Conservation (phyloP, 805 yeast genomes). For the Starmerella stellata region DNA sequence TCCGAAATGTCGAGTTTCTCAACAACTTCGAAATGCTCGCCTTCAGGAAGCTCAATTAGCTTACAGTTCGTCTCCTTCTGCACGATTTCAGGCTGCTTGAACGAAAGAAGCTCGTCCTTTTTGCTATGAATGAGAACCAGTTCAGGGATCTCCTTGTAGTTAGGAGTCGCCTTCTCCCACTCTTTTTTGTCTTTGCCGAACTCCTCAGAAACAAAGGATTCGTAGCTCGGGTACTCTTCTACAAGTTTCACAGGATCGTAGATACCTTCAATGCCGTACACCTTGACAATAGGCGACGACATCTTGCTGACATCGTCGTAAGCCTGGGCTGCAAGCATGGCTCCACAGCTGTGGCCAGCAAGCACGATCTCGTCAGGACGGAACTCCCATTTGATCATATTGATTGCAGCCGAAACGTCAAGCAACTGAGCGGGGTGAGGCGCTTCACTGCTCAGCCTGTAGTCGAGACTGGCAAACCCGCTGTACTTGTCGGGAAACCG, state of each 20-base stretch:
- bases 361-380: constrained; percentile 22
- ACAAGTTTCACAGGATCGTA: constrained; percentile 36
- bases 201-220: constrained; percentile 40
- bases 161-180: constrained; percentile 18
- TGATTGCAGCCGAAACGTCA: constrained; percentile 36
- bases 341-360: constrained; percentile 72
- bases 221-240: constrained; percentile 44
- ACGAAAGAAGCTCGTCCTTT: constrained; percentile 46
- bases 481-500: constrained; percentile 18
- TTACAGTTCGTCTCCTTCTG: constrained; percentile 1
- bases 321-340: constrained; percentile 40
- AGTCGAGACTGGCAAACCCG: constrained; percentile 34
- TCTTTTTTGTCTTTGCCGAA: constrained; percentile 25
- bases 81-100: constrained; percentile 29
- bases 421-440: constrained; percentile 42
- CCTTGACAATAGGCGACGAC: constrained; percentile 1
- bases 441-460: constrained; percentile 45
- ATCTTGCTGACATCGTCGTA: constrained; percentile 13
- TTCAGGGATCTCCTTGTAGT: constrained; percentile 3
- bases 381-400: constrained; percentile 14
- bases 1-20: constrained; percentile 11
- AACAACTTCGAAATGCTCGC: constrained; percentile 52
- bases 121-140: constrained; percentile 33
- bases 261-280: constrained; percentile 44
- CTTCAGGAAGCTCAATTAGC: constrained; percentile 6